Conservation (phyloP, 2,329 filamentous ascomycete genomes). For the Emergomyces pasteurianus region DNA sequence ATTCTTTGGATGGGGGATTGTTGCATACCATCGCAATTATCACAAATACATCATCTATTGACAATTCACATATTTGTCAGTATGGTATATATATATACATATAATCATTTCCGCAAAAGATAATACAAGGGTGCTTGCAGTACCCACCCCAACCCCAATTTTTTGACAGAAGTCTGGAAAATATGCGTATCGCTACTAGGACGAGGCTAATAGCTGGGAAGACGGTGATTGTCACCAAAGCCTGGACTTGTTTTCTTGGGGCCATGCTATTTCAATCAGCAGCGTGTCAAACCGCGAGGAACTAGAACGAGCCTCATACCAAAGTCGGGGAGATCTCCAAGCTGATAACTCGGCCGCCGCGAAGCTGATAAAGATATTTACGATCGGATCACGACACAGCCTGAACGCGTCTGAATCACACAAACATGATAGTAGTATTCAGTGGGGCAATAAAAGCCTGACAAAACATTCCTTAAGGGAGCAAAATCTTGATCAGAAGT, state of each 20-base stretch:
- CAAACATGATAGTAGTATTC: no score
- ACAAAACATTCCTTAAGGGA: no score
- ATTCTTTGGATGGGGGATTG: no score
- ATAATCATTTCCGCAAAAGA: neutral
- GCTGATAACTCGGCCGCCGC: no score
- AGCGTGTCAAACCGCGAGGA: neutral
- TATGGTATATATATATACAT: neutral
- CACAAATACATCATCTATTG: slow-evolving; percentile 7
- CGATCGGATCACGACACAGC: no score
- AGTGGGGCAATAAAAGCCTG: no score
- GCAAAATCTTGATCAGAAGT: neutral
- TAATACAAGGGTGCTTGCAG: neutral
- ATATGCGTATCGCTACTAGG: slow-evolving; percentile 1
- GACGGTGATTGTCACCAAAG: slow-evolving; percentile 1
- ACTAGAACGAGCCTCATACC: neutral
- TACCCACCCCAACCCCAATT: slow-evolving; percentile 6
- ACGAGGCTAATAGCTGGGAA: slow-evolving; percentile 6
- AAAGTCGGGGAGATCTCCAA: neutral
- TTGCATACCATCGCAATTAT: slow-evolving; percentile 4
- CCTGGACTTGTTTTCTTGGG: neutral
- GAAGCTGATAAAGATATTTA: neutral
- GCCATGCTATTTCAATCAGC: neutral
- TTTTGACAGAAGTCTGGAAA: slow-evolving; percentile 3
- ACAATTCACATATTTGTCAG: neutral
- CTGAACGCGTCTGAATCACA: no score